These are phyloP conservation scores for Fraxinus quadrangulata DNA, from an alignment of 257 asterid genomes.

Conservation along the genomic window DNA sequence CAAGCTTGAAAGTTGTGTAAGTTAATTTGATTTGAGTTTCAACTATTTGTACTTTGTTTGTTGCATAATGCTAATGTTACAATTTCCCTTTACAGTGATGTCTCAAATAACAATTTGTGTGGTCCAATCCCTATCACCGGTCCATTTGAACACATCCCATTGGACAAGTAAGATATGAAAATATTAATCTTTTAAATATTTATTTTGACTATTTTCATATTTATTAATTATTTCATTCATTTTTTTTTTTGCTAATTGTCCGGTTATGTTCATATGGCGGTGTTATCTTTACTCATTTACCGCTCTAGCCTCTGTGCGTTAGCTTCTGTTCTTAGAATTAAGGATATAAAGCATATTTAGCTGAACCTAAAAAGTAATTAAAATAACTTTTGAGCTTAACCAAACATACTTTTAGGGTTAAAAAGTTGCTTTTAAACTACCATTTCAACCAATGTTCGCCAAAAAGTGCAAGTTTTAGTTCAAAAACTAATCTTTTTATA, in stretches of 20 bases:
- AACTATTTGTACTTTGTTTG: background rate
- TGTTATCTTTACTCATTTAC: constrained; percentile 3
- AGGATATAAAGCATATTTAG: background rate
- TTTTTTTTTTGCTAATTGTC: background rate
- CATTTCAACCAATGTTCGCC: background rate
- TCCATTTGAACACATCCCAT: constrained; percentile 89
- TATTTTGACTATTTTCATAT: background rate
- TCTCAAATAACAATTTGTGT: constrained; percentile 79
- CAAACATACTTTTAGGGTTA: background rate
- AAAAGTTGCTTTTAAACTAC: background rate
- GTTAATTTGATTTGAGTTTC: constrained; percentile 36
- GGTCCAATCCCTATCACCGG: constrained; percentile 87
- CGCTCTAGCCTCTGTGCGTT: background rate
- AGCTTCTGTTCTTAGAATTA: background rate
- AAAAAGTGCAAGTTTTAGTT: background rate
- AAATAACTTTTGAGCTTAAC: background rate
- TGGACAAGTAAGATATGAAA: constrained; percentile 67
- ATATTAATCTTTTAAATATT: background rate
- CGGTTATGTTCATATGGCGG: background rate
- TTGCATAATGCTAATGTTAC: constrained; percentile 7
- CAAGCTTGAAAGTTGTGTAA: constrained; percentile 86
- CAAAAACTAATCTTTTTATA: background rate
- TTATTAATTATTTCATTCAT: background rate
- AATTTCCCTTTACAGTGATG: constrained; percentile 64
- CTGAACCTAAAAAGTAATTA: background rate